phyloP scores from a whole-genome alignment of 1,284 basidiomycete species.

The Wolfiporia cocos region DNA sequence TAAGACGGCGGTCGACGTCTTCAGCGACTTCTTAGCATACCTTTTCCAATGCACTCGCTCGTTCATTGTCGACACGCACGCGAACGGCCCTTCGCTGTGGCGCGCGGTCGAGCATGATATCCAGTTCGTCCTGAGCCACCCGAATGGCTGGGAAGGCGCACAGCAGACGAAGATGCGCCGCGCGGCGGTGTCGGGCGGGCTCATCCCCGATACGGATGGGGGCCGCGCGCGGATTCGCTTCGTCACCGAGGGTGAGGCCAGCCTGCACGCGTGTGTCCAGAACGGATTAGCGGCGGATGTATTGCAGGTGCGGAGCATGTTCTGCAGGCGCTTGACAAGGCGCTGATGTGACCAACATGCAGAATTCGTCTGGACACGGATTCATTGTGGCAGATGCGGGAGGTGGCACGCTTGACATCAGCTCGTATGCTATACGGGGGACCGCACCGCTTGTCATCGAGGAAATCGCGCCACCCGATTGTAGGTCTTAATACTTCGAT shows the following conservation, averaged over 20 bases:
- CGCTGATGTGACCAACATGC: background rate
- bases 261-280: conserved; percentile 69
- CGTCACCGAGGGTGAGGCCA: conserved; percentile 77
- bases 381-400: conserved; percentile 77
- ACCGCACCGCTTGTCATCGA: conserved; percentile 67
- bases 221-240: conserved; percentile 67
- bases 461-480: conserved; percentile 75
- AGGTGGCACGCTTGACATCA: conserved; percentile 75
- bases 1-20: conserved; percentile 65
- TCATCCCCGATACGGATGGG: conserved; percentile 66
- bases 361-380: conserved; percentile 66
- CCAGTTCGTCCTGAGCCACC: conserved; percentile 70
- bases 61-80: conserved; percentile 73
- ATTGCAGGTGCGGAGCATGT: conserved; percentile 48
- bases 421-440: conserved; percentile 65
- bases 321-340: background rate
- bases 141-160: conserved; percentile 78
- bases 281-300: conserved; percentile 71
- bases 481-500: conserved; percentile 32
- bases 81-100: conserved; percentile 60
- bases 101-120: conserved; percentile 56
- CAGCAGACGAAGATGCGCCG: conserved; percentile 74
- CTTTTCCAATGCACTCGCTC: conserved; percentile 64
- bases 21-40: conserved; percentile 72
- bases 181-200: conserved; percentile 56